Evolutionary conservation across 1,284 basidiomycete species (phyloP).

Genomic region (Prillingera fragicola): DNA sequence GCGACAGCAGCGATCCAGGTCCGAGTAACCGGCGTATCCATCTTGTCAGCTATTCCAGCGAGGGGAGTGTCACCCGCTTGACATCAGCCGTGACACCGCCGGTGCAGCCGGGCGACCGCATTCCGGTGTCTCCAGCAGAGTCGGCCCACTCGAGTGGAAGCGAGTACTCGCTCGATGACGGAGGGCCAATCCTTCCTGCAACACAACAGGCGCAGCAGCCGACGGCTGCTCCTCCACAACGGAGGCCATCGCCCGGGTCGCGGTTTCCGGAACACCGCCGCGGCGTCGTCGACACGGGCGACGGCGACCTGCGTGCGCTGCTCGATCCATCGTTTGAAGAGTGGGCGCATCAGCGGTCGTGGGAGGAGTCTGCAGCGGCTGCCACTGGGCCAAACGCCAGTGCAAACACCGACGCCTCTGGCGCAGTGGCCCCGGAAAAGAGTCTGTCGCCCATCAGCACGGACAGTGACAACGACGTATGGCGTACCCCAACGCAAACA

Average conservation of each 20-base stretch:
- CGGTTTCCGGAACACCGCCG: constrained; percentile 1
- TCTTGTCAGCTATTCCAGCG: constrained; percentile 13
- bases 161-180: constrained; percentile 16
- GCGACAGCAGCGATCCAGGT: constrained; percentile 1
- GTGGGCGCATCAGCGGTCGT: constrained; percentile 10
- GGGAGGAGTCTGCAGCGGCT: too few species aligned
- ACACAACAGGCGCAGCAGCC: neutral
- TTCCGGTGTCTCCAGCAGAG: too few species aligned
- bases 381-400: too few species aligned
- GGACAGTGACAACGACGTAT: constrained; percentile 1
- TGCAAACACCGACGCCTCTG: constrained; percentile 1
- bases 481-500: constrained; percentile 9
- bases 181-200: too few species aligned
- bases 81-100: neutral
- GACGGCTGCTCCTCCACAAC: neutral
- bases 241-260: neutral
- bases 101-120: too few species aligned
- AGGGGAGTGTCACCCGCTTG: constrained; percentile 4
- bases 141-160: constrained; percentile 14
- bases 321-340: constrained; percentile 11
- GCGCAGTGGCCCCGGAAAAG: constrained; percentile 1
- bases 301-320: constrained; percentile 10
- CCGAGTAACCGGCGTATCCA: constrained; percentile 18
- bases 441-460: neutral
- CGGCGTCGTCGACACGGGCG: constrained; percentile 9